Evolutionary conservation across 106 monocot genomes (phyloP), one percentile per base, ranked within the genome.

Genomic region (Acorus gramineus): DNA sequence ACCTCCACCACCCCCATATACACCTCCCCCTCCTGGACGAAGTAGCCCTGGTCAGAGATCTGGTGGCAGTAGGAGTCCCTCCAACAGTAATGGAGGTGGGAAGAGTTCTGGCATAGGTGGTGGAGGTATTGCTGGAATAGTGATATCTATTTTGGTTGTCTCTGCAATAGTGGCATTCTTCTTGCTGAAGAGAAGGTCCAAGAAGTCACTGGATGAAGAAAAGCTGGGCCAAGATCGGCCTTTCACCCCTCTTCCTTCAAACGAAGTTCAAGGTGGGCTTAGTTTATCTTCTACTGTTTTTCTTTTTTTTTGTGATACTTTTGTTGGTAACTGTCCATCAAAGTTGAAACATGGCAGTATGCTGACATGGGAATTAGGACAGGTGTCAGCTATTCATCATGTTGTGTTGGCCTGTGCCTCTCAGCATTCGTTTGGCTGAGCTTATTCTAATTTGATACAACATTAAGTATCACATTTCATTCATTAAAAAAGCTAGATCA

Each of bases 151-250:
- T 61, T 44, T 93, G 63, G 74, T 85, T 47, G 64, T 85, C 45
- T 66, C 78, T 73, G 81, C 72, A 50, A 74, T 93, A 48, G 12
- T 71, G 67, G 85, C 82, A 62, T 89, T 85, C 66, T 88, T 93
- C 70, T 74, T 89, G 66, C 71, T 85, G 47, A 82, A 62, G 55
- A 78, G 47, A 46, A 93, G 64, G 63, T 59, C 14, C 49, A 49
- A 11, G 46, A 77, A 49, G 46, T 56, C 68, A 51, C 48, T 74
- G 7, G 44, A 47, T 8, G 60, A 70, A 73, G 78, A 85, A 53
- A 64, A 72, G 63, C 50, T 74, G 60, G 66, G 81, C 42, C 66
- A 71, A 55, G 67, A 74, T 46, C 63, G 69, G 42, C 71, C 71
- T 14, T 77, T 79, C 53, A 55, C 66, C 7, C 76, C 60, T 45